Percentiles rank a stretch among this genome's conserved stretches.
phyloP scores from a whole-genome alignment of 345 rosid species.

The Arabis hirsuta region DNA sequence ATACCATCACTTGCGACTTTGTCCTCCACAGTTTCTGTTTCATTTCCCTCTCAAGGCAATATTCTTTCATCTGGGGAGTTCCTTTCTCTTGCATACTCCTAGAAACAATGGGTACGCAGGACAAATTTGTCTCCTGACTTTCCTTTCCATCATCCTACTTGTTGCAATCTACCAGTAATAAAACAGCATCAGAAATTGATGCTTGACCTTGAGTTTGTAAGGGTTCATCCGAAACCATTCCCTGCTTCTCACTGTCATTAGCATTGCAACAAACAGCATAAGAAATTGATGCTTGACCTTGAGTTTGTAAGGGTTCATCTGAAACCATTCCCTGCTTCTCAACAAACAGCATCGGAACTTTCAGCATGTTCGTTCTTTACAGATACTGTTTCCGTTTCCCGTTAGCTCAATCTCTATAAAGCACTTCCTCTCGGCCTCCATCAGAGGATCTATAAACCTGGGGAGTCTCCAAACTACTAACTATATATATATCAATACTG shows the following conservation, averaged over 20 bases:
- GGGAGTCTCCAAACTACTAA: conserved; percentile 27
- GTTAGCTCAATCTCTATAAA: conserved; percentile 32
- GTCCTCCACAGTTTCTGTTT: conserved; percentile 21
- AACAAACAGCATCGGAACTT: conserved; percentile 12
- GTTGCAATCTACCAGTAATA: conserved; percentile 27
- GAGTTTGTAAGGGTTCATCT: conserved; percentile 9
- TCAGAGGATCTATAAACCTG: conserved; percentile 14
- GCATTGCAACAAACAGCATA: conserved; percentile 12
- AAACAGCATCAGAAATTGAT: background rate
- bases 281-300: background rate
- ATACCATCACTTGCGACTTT: conserved; percentile 28
- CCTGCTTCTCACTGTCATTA: conserved; percentile 28
- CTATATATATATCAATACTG: conserved; percentile 4
- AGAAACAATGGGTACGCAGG: background rate
- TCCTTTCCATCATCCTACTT: conserved; percentile 29
- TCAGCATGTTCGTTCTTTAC: conserved; percentile 22
- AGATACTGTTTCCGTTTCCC: conserved; percentile 26
- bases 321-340: conserved; percentile 26
- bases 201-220: conserved; percentile 17
- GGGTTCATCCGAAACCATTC: conserved; percentile 11
- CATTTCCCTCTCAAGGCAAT: conserved; percentile 4
- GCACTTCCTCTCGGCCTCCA: conserved; percentile 7
- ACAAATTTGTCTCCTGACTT: conserved; percentile 7
- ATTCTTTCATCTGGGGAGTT: conserved; percentile 8
- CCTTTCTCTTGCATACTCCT: conserved; percentile 27